Conservation (phyloP, 192 early-diverging fungal species). For the Thamnidium elegans region DNA sequence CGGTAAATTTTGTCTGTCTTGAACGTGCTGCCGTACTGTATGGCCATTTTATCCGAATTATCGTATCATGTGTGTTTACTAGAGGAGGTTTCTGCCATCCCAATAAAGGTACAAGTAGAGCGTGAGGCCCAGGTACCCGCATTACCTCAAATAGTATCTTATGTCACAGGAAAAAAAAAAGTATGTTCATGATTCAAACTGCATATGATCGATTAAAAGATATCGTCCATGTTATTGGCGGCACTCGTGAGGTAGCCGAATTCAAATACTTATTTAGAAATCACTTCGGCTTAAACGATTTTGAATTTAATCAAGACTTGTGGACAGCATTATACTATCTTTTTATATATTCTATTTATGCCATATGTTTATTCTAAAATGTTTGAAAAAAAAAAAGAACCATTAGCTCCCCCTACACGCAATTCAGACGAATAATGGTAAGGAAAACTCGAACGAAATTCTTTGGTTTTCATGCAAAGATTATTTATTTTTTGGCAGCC, state of each 20-base stretch:
- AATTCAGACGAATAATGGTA: conserved; percentile 30
- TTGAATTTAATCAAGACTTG: conserved; percentile 8
- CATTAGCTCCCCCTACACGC: conserved; percentile 13
- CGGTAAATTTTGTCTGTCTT: no score
- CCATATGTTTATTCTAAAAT: conserved; percentile 11
- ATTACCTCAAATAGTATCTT: conserved; percentile 33
- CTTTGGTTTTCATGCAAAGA: conserved; percentile 32
- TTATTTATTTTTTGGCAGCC: conserved; percentile 32
- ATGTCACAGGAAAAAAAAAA: conserved; percentile 34
- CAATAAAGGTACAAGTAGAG: conserved; percentile 41
- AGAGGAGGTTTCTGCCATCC: conserved; percentile 30
- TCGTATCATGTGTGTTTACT: conserved; percentile 36
- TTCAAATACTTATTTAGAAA: conserved; percentile 24
- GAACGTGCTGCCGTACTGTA: no score
- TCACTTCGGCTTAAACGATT: background rate
- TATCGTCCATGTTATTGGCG: conserved; percentile 43
- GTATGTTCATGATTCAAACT: conserved; percentile 37
- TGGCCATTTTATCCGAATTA: conserved; percentile 42
- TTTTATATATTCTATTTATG: conserved; percentile 15
- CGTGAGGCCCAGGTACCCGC: conserved; percentile 37
- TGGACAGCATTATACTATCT: conserved; percentile 22
- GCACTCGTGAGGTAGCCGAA: conserved; percentile 34
- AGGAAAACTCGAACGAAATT: conserved; percentile 33
- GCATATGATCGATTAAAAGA: conserved; percentile 36
- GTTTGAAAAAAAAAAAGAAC: conserved; percentile 8